Evolutionary conservation across 768 basidiomycete species (phyloP).

Genomic region (Leccinum subtestaceum): DNA sequence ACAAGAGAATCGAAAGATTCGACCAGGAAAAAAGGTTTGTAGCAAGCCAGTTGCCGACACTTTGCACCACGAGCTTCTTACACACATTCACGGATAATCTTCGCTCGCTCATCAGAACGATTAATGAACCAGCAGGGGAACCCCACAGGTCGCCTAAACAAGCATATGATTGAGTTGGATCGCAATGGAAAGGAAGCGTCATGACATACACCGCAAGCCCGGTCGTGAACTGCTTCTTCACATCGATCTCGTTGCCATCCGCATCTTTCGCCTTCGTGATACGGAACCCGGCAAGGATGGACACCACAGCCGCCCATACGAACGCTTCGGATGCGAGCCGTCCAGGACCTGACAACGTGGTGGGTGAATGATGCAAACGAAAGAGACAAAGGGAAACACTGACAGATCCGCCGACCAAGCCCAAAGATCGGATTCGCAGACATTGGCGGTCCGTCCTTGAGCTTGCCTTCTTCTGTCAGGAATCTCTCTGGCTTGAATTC

Average conservation of each 20-base stretch:
- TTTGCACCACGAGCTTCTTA: neutral
- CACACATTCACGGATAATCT: conserved; percentile 1
- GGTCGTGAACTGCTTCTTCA: conserved; percentile 23
- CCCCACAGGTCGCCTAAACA: conserved; percentile 17
- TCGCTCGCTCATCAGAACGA: conserved; percentile 13
- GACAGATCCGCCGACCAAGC: conserved; percentile 26
- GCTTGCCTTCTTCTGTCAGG: conserved; percentile 14
- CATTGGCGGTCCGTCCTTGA: conserved; percentile 4
- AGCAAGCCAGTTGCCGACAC: neutral
- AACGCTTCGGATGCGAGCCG: conserved; percentile 23
- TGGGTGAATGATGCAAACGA: neutral
- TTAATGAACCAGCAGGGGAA: conserved; percentile 24
- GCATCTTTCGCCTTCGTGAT: conserved; percentile 24
- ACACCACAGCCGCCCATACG: conserved; percentile 22
- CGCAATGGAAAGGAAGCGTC: neutral
- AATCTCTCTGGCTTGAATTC: conserved; percentile 30
- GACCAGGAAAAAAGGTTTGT: neutral
- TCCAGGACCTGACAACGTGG: conserved; percentile 12
- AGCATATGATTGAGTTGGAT: neutral
- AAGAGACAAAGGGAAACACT: neutral
- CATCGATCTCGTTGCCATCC: conserved; percentile 19
- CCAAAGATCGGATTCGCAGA: conserved; percentile 26
- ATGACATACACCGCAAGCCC: conserved; percentile 21
- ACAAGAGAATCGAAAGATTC: neutral
- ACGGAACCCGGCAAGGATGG: conserved; percentile 21